phyloP scores from a whole-genome alignment of 106 monocot species.

The Dioscorea zingiberensis region DNA sequence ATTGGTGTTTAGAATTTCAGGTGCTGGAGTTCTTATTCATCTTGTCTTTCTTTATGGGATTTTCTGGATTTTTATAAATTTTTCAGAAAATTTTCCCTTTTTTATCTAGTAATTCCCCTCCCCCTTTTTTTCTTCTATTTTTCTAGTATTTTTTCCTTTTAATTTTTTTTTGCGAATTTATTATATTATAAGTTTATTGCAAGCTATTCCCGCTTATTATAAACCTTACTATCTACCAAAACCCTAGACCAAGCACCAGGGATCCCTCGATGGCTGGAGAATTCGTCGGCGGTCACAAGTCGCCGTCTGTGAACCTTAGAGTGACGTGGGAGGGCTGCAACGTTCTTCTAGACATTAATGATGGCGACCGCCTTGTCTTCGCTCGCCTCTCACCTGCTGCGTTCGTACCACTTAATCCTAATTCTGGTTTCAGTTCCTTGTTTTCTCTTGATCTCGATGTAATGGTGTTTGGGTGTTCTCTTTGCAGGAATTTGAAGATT shows the following conservation, averaged over 20 bases:
- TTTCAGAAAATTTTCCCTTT: too few species aligned
- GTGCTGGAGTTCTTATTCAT: too few species aligned
- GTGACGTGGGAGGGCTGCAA: conserved; percentile 88
- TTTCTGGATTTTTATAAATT: too few species aligned
- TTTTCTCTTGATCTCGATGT: not conserved
- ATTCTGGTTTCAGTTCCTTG: not conserved
- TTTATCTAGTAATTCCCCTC: too few species aligned
- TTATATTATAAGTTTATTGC: too few species aligned
- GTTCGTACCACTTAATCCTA: conserved; percentile 18
- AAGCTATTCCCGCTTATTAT: too few species aligned
- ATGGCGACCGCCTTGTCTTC: conserved; percentile 95
- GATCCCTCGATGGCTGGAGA: not conserved
- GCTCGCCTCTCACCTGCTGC: conserved; percentile 75
- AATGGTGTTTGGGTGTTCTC: conserved; percentile 41
- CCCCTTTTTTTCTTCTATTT: too few species aligned
- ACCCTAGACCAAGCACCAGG: conserved; percentile 28
- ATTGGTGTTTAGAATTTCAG: too few species aligned
- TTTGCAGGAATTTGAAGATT: conserved; percentile 70
- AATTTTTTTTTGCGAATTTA: too few species aligned
- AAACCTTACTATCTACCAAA: too few species aligned
- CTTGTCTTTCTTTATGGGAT: too few species aligned
- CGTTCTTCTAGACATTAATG: conserved; percentile 95
- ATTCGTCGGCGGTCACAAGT: not conserved
- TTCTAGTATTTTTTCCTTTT: too few species aligned
- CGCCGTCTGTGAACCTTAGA: conserved; percentile 17